Conservation (phyloP, 106 monocot species). For the Dendrobium nobile region DNA sequence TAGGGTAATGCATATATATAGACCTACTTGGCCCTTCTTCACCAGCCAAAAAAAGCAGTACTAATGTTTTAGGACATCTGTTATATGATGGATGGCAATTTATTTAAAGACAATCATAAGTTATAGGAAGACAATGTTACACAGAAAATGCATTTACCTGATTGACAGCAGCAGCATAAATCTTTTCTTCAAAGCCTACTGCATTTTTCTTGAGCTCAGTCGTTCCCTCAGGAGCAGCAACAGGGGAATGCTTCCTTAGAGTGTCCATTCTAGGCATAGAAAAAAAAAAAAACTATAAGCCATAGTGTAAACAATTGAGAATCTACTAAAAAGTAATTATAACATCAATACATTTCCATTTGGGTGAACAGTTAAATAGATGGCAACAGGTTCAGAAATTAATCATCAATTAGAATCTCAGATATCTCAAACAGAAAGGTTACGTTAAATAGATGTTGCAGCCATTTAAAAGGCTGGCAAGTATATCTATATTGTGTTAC, state of each 20-base stretch:
- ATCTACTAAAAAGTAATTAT: background rate
- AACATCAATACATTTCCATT: background rate
- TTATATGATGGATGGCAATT: background rate
- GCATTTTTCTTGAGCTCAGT: constrained; percentile 75
- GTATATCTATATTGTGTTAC: background rate
- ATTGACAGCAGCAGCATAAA: constrained; percentile 53
- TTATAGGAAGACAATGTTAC: background rate
- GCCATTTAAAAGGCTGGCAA: background rate
- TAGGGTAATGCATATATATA: background rate
- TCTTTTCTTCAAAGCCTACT: constrained; percentile 79
- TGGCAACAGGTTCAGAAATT: background rate
- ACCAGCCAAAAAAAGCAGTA: background rate
- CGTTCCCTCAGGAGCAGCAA: constrained; percentile 52
- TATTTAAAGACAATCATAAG: background rate
- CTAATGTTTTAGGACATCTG: background rate
- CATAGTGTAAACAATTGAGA: background rate
- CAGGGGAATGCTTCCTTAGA: constrained; percentile 57
- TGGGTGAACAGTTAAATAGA: background rate
- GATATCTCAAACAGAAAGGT: background rate
- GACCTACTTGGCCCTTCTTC: too few species aligned
- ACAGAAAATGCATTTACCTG: constrained; percentile 36
- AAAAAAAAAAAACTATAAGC: background rate
- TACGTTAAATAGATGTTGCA: background rate
- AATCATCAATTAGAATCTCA: background rate
- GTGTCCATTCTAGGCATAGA: constrained; percentile 65